A percentile compares a stretch with the other conserved stretches of the same genome.
phyloP scores from a whole-genome alignment of 2,329 filamentous ascomycete genomes.

The Trichoderma polysporum region DNA sequence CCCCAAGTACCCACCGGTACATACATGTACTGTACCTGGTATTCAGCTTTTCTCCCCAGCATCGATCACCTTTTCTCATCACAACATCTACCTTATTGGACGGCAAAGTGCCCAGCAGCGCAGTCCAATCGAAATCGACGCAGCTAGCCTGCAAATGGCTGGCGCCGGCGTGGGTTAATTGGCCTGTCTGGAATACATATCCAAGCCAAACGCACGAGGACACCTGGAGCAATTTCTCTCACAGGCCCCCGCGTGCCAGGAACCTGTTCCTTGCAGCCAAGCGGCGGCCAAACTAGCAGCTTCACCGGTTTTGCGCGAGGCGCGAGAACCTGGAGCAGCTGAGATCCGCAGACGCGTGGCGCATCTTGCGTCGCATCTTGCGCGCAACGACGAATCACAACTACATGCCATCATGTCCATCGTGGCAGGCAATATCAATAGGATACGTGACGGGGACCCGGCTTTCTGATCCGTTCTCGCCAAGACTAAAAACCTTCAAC shows the following conservation, averaged over 20 bases:
- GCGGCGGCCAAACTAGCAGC: background rate
- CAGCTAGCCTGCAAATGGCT: conserved; percentile 2
- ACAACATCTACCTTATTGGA: background rate
- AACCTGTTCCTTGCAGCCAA: conserved; percentile 1
- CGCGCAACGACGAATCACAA: background rate
- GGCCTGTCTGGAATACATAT: background rate
- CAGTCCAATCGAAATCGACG: background rate
- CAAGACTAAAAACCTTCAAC: conserved; percentile 20
- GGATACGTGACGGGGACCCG: background rate
- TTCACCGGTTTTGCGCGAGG: conserved; percentile 13
- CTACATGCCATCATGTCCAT: background rate
- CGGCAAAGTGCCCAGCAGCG: conserved; percentile 4
- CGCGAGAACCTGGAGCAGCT: conserved; percentile 16
- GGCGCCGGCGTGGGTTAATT: background rate
- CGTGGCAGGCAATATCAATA: background rate
- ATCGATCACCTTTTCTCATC: background rate
- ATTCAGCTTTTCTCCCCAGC: background rate
- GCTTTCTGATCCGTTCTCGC: conserved; percentile 20
- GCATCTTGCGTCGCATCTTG: conserved; percentile 18
- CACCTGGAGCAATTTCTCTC: background rate
- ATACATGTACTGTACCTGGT: no score
- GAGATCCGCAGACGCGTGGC: conserved; percentile 12
- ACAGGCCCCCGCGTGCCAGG: background rate
- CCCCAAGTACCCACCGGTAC: background rate
- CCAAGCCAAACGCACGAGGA: background rate